phyloP scores from a whole-genome alignment of 1,139 yeast species.

The Scheffersomyces lignicola region DNA sequence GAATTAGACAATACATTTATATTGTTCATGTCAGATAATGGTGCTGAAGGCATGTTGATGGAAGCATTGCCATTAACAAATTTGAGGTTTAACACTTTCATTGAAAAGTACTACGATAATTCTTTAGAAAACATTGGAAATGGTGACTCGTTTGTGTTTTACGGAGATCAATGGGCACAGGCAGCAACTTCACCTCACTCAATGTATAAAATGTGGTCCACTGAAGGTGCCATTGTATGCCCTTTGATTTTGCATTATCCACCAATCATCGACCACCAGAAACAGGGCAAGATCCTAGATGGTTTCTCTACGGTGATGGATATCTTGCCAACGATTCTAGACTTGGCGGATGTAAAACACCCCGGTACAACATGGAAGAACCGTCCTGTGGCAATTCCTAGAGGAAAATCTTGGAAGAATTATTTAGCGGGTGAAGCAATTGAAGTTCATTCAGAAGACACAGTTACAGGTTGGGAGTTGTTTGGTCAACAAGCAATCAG shows the following conservation, averaged over 20 bases:
- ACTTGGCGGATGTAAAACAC: slow-evolving; percentile 44
- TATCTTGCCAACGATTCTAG: slow-evolving; percentile 53
- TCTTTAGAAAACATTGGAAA: slow-evolving; percentile 48
- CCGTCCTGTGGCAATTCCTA: slow-evolving; percentile 36
- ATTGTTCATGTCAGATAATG: slow-evolving; percentile 60
- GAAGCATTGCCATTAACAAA: slow-evolving; percentile 50
- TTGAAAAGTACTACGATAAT: slow-evolving; percentile 42
- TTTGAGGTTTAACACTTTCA: slow-evolving; percentile 23
- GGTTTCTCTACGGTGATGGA: slow-evolving; percentile 60
- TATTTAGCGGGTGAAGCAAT: slow-evolving; percentile 25
- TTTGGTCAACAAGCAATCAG: slow-evolving; percentile 58
- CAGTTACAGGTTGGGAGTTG: slow-evolving; percentile 59
- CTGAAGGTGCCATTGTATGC: slow-evolving; percentile 58
- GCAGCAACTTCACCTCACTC: slow-evolving; percentile 61
- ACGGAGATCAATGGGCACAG: slow-evolving; percentile 63
- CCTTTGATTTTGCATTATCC: slow-evolving; percentile 50
- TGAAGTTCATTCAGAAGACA: slow-evolving; percentile 41
- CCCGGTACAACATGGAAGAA: slow-evolving; percentile 42
- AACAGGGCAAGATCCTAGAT: slow-evolving; percentile 29
- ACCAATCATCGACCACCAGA: slow-evolving; percentile 18
- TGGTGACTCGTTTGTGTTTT: slow-evolving; percentile 48
- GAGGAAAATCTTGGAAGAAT: slow-evolving; percentile 43
- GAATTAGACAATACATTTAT: slow-evolving; percentile 54
- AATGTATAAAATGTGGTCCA: slow-evolving; percentile 53
- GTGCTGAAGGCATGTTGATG: slow-evolving; percentile 59